phyloP scores from a whole-genome alignment of 176 grass and related monocot species.

The Bothriochloa decipiens region DNA sequence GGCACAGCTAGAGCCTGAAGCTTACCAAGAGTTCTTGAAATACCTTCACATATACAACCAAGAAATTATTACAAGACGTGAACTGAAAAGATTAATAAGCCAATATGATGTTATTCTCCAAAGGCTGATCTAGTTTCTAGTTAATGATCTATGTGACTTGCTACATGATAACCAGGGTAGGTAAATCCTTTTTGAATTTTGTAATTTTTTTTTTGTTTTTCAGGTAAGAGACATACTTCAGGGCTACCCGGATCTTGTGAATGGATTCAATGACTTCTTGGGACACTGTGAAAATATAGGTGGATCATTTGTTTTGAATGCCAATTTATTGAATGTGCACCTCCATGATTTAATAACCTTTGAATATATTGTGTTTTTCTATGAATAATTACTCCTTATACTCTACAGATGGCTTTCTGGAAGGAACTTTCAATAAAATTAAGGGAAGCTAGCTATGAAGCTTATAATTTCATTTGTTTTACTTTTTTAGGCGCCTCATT shows the following conservation, averaged over 20 bases:
- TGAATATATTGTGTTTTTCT: conserved; percentile 22
- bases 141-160: neutral
- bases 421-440: conserved; percentile 83
- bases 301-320: conserved; percentile 26
- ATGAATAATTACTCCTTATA: neutral
- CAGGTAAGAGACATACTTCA: conserved; percentile 84
- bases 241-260: conserved; percentile 84
- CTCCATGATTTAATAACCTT: neutral
- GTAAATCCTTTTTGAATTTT: conserved; percentile 4
- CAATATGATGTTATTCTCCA: conserved; percentile 22
- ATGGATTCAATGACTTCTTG: conserved; percentile 93
- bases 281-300: conserved; percentile 81
- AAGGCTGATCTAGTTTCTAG: neutral
- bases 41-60: conserved; percentile 98
- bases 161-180: neutral
- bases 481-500: conserved; percentile 10
- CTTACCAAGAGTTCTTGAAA: conserved; percentile 99
- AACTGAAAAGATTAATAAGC: conserved; percentile 88
- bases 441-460: conserved; percentile 31
- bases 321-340: neutral
- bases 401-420: conserved; percentile 69
- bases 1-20: conserved; percentile 88
- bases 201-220: conserved; percentile 17
- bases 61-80: conserved; percentile 89
- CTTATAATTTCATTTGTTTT: conserved; percentile 3